Conservation (phyloP, 306 rosid genomes). For the Carpinus viminea region DNA sequence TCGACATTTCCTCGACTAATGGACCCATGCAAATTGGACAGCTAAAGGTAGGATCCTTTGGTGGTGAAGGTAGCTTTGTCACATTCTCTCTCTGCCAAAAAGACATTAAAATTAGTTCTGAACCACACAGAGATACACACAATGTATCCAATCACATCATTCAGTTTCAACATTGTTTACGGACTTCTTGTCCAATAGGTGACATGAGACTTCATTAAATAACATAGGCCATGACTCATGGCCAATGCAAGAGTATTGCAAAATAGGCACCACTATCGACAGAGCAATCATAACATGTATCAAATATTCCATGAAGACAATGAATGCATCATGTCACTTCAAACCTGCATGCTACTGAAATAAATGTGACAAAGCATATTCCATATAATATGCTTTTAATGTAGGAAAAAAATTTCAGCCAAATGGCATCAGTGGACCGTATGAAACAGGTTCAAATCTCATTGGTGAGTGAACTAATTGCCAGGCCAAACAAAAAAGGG, state of each 20-base stretch:
- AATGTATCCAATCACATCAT: not conserved
- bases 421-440: not conserved
- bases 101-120: conserved; percentile 17
- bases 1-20: conserved; percentile 64
- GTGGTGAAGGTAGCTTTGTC: conserved; percentile 43
- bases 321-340: not conserved
- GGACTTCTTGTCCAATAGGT: not conserved
- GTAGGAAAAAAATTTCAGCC: not conserved
- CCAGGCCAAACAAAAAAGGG: not conserved
- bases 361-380: not conserved
- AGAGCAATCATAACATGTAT: not conserved
- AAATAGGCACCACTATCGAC: not conserved
- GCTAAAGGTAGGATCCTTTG: conserved; percentile 66
- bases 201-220: not conserved
- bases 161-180: not conserved
- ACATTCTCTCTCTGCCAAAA: conserved; percentile 47
- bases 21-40: conserved; percentile 82
- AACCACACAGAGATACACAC: not conserved
- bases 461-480: not conserved
- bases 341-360: not conserved
- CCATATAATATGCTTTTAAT: not conserved
- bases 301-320: not conserved
- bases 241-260: not conserved
- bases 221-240: not conserved
- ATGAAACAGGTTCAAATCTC: not conserved